Evolutionary conservation across 1,284 basidiomycete genomes (phyloP).

Genomic region (Trametes sp.): DNA sequence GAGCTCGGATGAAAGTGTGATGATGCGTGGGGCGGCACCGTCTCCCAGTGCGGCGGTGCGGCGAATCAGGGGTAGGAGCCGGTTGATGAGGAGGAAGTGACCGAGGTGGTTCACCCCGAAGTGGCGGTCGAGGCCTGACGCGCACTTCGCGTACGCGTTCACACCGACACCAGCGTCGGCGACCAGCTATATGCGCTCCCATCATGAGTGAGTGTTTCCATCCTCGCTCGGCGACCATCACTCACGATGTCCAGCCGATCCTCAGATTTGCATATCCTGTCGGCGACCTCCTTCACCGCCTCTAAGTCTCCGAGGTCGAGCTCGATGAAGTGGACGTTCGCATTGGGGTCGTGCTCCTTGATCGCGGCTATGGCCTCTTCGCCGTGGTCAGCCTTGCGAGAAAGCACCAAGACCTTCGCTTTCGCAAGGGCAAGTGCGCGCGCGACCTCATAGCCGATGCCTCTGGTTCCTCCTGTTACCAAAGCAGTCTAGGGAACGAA

Average conservation of each 20-base stretch:
- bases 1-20: conserved; percentile 52
- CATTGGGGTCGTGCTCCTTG: conserved; percentile 38
- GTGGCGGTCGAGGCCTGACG: conserved; percentile 48
- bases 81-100: conserved; percentile 50
- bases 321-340: conserved; percentile 47
- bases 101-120: conserved; percentile 47
- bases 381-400: conserved; percentile 49
- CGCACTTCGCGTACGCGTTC: conserved; percentile 47
- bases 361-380: conserved; percentile 49
- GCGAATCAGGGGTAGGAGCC: conserved; percentile 49
- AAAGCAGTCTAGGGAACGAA: conserved; percentile 41
- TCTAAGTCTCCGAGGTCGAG: conserved; percentile 50
- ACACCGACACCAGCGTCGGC: conserved; percentile 50
- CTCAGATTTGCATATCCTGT: conserved; percentile 43
- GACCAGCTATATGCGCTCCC: conserved; percentile 42
- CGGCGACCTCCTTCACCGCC: conserved; percentile 47
- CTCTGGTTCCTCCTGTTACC: conserved; percentile 51
- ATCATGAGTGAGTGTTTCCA: background rate
- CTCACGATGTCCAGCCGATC: conserved; percentile 49
- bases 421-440: conserved; percentile 46
- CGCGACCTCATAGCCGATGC: conserved; percentile 53
- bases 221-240: background rate
- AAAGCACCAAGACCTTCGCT: conserved; percentile 49
- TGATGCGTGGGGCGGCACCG: conserved; percentile 46
- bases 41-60: conserved; percentile 44